phyloP scores from a whole-genome alignment of 2,329 filamentous ascomycete genomes.

The Fusarium mundagurra region DNA sequence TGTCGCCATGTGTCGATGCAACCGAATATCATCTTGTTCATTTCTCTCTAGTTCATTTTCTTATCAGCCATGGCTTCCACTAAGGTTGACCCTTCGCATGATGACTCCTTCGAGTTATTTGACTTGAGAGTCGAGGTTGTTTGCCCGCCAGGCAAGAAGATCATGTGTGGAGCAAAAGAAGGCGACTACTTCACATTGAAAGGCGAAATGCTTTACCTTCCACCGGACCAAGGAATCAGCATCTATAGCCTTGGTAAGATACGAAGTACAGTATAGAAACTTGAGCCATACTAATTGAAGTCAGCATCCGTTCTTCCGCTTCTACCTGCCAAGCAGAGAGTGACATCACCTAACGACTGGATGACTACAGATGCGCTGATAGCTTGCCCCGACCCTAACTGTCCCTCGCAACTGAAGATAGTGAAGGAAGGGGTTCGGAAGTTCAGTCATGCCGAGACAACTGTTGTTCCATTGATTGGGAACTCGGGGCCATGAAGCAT shows the following conservation, averaged over 20 bases:
- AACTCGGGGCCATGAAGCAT: background rate
- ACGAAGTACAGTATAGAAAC: accelerated
- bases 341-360: background rate
- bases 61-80: background rate
- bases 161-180: background rate
- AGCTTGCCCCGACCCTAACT: background rate
- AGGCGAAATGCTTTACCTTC: background rate
- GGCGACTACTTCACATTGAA: background rate
- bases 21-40: accelerated
- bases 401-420: background rate
- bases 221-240: background rate
- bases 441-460: background rate
- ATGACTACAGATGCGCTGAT: background rate
- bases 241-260: background rate
- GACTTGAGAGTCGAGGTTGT: background rate
- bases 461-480: background rate
- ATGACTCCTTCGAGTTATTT: background rate
- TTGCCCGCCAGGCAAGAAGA: background rate
- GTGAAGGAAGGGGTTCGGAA: background rate
- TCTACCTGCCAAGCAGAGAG: background rate
- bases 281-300: background rate
- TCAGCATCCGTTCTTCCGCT: background rate
- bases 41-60: background rate
- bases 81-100: accelerated
- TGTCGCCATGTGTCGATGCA: too few species aligned